phyloP scores from a whole-genome alignment of 371 early-diverging fungal species.

The Lichtheimia ramosa region DNA sequence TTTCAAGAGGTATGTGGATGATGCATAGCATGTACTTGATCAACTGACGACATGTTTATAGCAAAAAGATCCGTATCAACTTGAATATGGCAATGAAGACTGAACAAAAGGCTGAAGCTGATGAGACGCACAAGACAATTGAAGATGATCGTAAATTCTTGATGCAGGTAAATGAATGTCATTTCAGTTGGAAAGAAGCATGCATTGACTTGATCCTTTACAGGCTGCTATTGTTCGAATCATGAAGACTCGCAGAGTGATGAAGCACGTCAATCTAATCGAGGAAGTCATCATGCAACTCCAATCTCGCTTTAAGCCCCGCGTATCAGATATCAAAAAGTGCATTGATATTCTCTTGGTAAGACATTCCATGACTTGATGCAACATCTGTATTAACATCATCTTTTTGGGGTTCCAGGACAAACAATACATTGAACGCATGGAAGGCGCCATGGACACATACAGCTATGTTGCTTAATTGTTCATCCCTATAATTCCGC shows the following conservation, averaged over 20 bases:
- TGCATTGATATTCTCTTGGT: slow-evolving; percentile 89
- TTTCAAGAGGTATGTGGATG: slow-evolving; percentile 70
- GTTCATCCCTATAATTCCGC: too few species aligned
- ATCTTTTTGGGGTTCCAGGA: slow-evolving; percentile 45
- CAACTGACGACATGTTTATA: slow-evolving; percentile 15
- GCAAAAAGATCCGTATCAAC: slow-evolving; percentile 85
- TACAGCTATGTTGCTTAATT: slow-evolving; percentile 84
- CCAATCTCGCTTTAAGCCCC: slow-evolving; percentile 89
- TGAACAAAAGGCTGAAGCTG: slow-evolving; percentile 86
- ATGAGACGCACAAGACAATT: slow-evolving; percentile 86
- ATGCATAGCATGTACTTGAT: neutral
- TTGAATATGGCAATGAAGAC: slow-evolving; percentile 78
- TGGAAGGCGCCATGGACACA: slow-evolving; percentile 81
- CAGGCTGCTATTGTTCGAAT: slow-evolving; percentile 93
- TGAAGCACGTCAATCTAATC: slow-evolving; percentile 86
- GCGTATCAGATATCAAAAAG: slow-evolving; percentile 92
- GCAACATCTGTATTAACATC: neutral
- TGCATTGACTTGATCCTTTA: neutral
- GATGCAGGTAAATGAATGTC: slow-evolving; percentile 70
- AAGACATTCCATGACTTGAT: slow-evolving; percentile 7
- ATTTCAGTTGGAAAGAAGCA: neutral
- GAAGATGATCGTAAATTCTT: slow-evolving; percentile 86
- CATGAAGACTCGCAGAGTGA: slow-evolving; percentile 94
- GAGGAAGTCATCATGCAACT: slow-evolving; percentile 89
- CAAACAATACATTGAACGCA: slow-evolving; percentile 93